phyloP scores from a whole-genome alignment of 2,329 filamentous ascomycete species.

The Botrytis squamosa region DNA sequence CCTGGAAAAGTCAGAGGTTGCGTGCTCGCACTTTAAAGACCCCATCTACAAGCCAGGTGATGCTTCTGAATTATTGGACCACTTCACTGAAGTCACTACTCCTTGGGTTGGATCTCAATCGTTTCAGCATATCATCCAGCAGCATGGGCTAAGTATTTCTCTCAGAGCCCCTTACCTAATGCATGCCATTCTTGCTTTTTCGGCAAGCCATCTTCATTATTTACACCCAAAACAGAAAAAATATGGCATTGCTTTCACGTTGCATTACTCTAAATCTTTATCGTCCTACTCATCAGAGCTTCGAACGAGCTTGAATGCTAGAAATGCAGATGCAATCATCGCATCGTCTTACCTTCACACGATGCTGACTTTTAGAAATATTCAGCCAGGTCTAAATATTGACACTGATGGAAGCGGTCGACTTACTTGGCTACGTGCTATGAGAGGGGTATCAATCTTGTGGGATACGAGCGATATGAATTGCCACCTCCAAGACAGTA shows the following conservation, averaged over 20 bases:
- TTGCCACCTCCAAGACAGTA: not conserved
- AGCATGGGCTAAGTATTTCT: slow-evolving; percentile 10
- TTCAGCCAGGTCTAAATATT: not conserved
- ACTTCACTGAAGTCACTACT: not conserved
- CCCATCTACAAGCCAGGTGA: not conserved
- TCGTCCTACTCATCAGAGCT: slow-evolving; percentile 8
- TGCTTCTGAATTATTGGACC: not conserved
- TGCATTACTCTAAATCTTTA: slow-evolving; percentile 16
- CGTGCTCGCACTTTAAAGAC: not conserved
- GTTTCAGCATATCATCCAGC: slow-evolving; percentile 17
- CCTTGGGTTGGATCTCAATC: slow-evolving; percentile 9
- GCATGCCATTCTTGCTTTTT: slow-evolving; percentile 23
- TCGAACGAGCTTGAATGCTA: not conserved
- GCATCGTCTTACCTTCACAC: slow-evolving; percentile 15
- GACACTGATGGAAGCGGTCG: not conserved
- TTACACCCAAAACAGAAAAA: slow-evolving; percentile 10
- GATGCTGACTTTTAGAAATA: slow-evolving; percentile 22
- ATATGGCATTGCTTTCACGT: slow-evolving; percentile 8
- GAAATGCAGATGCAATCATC: slow-evolving; percentile 12
- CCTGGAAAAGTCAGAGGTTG: slow-evolving; percentile 6
- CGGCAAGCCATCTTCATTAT: slow-evolving; percentile 21
- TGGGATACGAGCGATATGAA: not conserved
- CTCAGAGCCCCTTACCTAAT: slow-evolving; percentile 19
- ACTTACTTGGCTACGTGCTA: slow-evolving; percentile 7
- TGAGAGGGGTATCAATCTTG: slow-evolving; percentile 1